Percentiles rank a stretch among this genome's conserved stretches.
These are phyloP conservation scores for Fusarium irregulare DNA, from an alignment of 2,329 filamentous ascomycete genomes.

Conservation along the genomic window DNA sequence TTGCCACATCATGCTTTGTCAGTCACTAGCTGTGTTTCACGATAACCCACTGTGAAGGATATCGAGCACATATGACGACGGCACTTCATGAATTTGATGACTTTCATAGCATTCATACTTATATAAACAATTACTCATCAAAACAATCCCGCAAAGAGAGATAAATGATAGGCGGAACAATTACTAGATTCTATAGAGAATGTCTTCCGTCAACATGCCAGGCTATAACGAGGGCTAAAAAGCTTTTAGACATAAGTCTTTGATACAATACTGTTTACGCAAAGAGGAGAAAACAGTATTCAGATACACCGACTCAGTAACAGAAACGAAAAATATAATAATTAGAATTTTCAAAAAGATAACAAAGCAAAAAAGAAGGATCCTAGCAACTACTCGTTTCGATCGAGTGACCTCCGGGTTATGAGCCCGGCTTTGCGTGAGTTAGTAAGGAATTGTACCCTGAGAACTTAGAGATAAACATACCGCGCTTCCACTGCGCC, in stretches of 20 bases:
- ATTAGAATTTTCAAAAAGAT: background rate
- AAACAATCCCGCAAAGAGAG: no score
- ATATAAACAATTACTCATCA: no score
- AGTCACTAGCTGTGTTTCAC: no score
- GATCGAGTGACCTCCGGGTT: conserved; percentile 28
- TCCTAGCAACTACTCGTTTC: conserved; percentile 27
- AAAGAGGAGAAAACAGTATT: background rate
- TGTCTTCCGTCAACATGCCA: no score
- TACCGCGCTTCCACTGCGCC: conserved; percentile 30
- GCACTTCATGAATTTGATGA: no score
- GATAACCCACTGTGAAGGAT: no score
- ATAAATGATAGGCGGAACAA: no score
- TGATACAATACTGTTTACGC: no score
- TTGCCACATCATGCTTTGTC: background rate
- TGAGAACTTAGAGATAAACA: background rate
- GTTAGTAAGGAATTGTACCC: conserved; percentile 1
- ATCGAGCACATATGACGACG: no score
- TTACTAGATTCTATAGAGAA: no score
- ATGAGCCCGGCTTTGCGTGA: conserved; percentile 21
- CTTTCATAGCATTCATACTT: no score
- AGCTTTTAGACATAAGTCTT: no score
- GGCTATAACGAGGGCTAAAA: rapidly evolving
- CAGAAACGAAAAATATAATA: background rate
- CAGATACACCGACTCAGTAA: background rate
- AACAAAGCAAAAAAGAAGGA: background rate